Evolutionary conservation across 352 stramenopile genomes (phyloP), one percentile per base, ranked within the genome.

Genomic region (Phytophthora tubulina): DNA sequence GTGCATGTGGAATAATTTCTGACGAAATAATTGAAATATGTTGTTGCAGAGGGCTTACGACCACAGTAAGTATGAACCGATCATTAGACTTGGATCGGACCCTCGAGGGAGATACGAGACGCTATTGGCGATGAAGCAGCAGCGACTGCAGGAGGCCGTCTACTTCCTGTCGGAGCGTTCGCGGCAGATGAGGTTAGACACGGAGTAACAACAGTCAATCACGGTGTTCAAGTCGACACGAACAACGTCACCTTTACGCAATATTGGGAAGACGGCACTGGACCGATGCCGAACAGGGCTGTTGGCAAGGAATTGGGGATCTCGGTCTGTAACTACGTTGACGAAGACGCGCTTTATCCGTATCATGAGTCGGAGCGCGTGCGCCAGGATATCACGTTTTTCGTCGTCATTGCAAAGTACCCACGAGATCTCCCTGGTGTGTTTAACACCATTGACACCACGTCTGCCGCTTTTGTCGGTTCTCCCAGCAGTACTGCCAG

Each of bases 331-430:
- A 80, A 88, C 35, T 84, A 66, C 41, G 77, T 90, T 36, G 78
- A 86, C 4, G 72, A 82, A 4, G 82, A 90, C 54, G 73, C 74
- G 0, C 53, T 86, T 5, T 85, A 84, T 59, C 80, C 82, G 61
- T 90, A 90, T 48, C 67, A 68, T 31, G 30, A 65, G 7, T 46
- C 30, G 1, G 65, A 72, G 11, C 75, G 80, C 4, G 73, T 88
- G n/a, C 81, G 79, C 3, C 75, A 86, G 21, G 81, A 89, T 66
- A 78, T 86, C 33, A 84, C 77, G 3, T 75, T 69, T 33, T 70
- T 84, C 38, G 71, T 84, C 30, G 45, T 80, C 14, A 71, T 88
- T 54, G 70, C 70, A 0, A 57, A 66, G 35, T 75, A 75, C 31
- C 50, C 66, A 15, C 44, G 35, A 4, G 21, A 63, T 39, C 33